phyloP scores from a whole-genome alignment of 2,329 filamentous ascomycete species.

The Sporothrix mexicana region DNA sequence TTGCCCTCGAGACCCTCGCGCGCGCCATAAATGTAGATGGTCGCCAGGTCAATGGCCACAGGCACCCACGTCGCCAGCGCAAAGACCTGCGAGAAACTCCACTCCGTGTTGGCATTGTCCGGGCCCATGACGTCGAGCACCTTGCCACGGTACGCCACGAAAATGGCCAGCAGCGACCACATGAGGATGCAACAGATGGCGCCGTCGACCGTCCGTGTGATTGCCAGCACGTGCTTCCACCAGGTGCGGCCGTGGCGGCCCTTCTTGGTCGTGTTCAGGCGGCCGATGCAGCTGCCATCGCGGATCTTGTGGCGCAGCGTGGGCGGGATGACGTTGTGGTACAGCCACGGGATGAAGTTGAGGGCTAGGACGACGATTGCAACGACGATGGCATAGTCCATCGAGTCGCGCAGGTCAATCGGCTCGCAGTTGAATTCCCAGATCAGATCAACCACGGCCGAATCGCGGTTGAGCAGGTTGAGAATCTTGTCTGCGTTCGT shows the following conservation, averaged over 20 bases:
- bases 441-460: slow-evolving; percentile 17
- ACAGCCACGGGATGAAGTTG: slow-evolving; percentile 29
- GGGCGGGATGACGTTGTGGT: slow-evolving; percentile 21
- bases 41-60: slow-evolving; percentile 41
- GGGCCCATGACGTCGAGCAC: slow-evolving; percentile 35
- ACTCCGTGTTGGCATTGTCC: slow-evolving; percentile 38
- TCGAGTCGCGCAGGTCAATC: background rate
- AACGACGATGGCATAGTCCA: background rate
- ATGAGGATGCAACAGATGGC: slow-evolving; percentile 38
- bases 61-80: slow-evolving; percentile 44
- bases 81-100: slow-evolving; percentile 45
- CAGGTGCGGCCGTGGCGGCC: slow-evolving; percentile 25
- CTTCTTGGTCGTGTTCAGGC: background rate
- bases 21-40: slow-evolving; percentile 39
- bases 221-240: slow-evolving; percentile 25
- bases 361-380: slow-evolving; percentile 29
- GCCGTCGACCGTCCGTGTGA: slow-evolving; percentile 34
- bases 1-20: slow-evolving; percentile 21
- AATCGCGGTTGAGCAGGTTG: slow-evolving; percentile 28
- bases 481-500: background rate
- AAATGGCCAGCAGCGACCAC: slow-evolving; percentile 43
- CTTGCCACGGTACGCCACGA: slow-evolving; percentile 39
- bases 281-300: background rate
- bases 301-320: background rate
- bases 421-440: slow-evolving; percentile 33